Percentiles rank a stretch among this genome's conserved stretches.
Evolutionary conservation across 495 filamentous ascomycete species (phyloP).

Genomic region (Hapsidospora chrysogenum): DNA sequence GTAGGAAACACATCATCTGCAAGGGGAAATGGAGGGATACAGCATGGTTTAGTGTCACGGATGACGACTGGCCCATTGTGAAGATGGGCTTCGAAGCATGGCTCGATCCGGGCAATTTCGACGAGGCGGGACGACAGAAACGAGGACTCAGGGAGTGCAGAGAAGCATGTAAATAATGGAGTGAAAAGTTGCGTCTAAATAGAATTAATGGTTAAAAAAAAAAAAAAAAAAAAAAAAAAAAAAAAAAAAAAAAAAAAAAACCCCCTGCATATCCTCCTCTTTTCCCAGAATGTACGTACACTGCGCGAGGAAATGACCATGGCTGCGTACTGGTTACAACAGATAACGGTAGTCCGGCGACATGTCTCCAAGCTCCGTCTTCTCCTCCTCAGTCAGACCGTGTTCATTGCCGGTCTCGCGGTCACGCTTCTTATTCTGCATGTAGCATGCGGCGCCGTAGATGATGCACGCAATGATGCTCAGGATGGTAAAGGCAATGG

Average conservation of each 20-base stretch:
- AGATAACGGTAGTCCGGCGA: conserved; percentile 38
- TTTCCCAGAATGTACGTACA: too few relatives aligned
- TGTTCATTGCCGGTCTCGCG: conserved; percentile 26
- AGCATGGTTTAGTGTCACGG: conserved; percentile 28
- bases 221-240: too few relatives aligned
- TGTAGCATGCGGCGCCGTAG: conserved; percentile 38
- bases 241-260: too few relatives aligned
- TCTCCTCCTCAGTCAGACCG: conserved; percentile 52
- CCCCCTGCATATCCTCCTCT: too few relatives aligned
- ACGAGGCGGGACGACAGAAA: conserved; percentile 22
- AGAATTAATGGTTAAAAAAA: background rate
- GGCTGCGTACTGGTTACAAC: background rate
- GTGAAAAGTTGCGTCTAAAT: too few relatives aligned
- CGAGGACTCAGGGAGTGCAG: conserved; percentile 16
- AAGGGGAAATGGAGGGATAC: conserved; percentile 34
- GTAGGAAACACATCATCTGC: conserved; percentile 19
- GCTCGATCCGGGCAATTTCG: conserved; percentile 25
- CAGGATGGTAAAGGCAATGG: conserved; percentile 46
- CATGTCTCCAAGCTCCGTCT: conserved; percentile 51
- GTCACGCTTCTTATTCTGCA: conserved; percentile 51
- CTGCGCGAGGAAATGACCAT: too few relatives aligned
- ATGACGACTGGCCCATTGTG: conserved; percentile 25
- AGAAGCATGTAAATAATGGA: background rate
- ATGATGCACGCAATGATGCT: conserved; percentile 46
- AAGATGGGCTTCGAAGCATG: conserved; percentile 20